Percentiles rank a stretch among this genome's conserved stretches.
Conservation (phyloP, 2,329 filamentous ascomycete genomes). For the Beauveria medogensis region DNA sequence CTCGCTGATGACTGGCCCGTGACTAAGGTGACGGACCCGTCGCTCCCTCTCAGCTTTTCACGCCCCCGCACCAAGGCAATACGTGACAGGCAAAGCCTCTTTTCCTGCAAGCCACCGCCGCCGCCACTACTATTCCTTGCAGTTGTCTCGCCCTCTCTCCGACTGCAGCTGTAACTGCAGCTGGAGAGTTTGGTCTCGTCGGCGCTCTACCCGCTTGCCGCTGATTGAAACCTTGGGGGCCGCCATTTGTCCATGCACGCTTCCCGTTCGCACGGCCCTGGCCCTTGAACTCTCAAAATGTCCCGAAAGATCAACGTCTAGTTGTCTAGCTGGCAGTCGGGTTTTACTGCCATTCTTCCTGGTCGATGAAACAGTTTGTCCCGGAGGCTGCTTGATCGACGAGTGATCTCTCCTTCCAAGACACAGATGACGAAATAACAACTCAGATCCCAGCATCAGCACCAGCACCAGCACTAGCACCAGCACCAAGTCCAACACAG, state of each 20-base stretch:
- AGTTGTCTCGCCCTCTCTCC: not conserved
- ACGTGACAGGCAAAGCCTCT: not conserved
- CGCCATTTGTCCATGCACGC: too few species aligned
- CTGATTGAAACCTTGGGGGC: too few species aligned
- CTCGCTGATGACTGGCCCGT: constrained; percentile 7
- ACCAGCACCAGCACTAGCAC: not conserved
- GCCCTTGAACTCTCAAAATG: too few species aligned
- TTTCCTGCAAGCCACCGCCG: not conserved
- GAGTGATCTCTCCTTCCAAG: not conserved
- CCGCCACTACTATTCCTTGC: not conserved
- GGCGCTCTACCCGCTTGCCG: too few species aligned
- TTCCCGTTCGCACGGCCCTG: too few species aligned
- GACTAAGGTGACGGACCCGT: not conserved
- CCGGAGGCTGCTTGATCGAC: not conserved
- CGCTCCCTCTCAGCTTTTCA: not conserved
- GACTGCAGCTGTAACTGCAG: not conserved
- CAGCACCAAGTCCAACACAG: not conserved
- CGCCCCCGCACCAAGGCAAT: not conserved
- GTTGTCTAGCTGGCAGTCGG: too few species aligned
- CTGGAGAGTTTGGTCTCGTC: not conserved
- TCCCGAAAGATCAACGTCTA: too few species aligned
- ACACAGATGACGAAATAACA: not conserved
- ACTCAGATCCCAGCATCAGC: not conserved
- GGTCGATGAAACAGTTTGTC: not conserved
- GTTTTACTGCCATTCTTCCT: not conserved